phyloP scores from a whole-genome alignment of 2,329 filamentous ascomycete genomes.

The Phymatotrichopsis omnivora region DNA sequence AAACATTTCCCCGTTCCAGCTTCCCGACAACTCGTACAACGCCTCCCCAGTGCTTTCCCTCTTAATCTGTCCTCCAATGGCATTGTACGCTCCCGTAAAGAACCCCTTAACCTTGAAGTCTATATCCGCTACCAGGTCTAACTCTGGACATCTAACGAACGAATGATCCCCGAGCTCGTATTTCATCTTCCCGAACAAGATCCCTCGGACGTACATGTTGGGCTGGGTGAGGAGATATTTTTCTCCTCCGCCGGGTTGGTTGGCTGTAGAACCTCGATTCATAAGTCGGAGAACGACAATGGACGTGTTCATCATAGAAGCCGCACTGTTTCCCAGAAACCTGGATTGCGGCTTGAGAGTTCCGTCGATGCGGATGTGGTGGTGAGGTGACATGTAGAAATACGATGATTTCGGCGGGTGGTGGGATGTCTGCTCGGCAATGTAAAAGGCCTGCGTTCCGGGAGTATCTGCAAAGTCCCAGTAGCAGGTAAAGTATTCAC shows the following conservation, averaged over 20 bases:
- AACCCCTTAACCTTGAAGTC: conserved; percentile 99
- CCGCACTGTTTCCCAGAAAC: conserved; percentile 93
- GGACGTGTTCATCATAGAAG: conserved; percentile 88
- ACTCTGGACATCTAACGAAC: conserved; percentile 80
- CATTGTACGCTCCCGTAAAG: conserved; percentile 92
- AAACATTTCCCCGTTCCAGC: conserved; percentile 93
- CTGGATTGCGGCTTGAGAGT: conserved; percentile 89
- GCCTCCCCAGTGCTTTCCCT: conserved; percentile 76
- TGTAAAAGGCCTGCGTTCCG: conserved; percentile 76
- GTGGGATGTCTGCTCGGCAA: conserved; percentile 94
- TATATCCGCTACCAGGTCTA: conserved; percentile 75
- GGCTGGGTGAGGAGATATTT: conserved; percentile 94
- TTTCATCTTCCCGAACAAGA: conserved; percentile 98
- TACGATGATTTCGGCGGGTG: conserved; percentile 98
- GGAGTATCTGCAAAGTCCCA: conserved; percentile 75
- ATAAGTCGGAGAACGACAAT: conserved; percentile 75
- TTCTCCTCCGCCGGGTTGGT: conserved; percentile 57
- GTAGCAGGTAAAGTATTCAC: conserved; percentile 88
- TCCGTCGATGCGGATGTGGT: conserved; percentile 89
- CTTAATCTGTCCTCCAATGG: conserved; percentile 83
- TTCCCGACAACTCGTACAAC: conserved; percentile 81
- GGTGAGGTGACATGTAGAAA: conserved; percentile 93
- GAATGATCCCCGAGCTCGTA: conserved; percentile 97
- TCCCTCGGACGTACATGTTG: conserved; percentile 97
- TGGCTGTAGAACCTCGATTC: conserved; percentile 52